Percentiles rank a stretch among this genome's conserved stretches.
These are phyloP conservation scores for Exophiala lecanii-corni DNA, from an alignment of 2,329 filamentous ascomycete genomes.

Conservation along the genomic window DNA sequence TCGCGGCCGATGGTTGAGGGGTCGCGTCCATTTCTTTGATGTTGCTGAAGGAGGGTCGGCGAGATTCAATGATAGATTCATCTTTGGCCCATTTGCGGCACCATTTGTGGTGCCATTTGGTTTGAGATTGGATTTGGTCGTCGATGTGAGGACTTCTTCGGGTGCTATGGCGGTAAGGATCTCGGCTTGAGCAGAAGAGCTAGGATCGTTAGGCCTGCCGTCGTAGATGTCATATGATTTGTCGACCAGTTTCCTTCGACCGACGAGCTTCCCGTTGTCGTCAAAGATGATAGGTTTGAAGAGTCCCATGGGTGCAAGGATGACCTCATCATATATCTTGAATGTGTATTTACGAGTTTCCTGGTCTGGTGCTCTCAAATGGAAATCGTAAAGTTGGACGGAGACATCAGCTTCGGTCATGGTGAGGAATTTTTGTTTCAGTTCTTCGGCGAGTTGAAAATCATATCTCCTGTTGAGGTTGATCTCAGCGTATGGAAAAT, in stretches of 20 bases:
- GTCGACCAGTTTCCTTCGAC: constrained; percentile 74
- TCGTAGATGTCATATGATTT: constrained; percentile 94
- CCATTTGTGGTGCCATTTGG: constrained; percentile 31
- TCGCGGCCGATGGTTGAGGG: constrained; percentile 78
- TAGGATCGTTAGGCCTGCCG: constrained; percentile 82
- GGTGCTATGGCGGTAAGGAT: constrained; percentile 52
- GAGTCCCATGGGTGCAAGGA: constrained; percentile 91
- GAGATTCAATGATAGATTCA: constrained; percentile 60
- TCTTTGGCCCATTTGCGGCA: constrained; percentile 42
- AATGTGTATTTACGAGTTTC: constrained; percentile 90
- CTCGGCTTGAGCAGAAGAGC: constrained; percentile 75
- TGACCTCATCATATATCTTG: constrained; percentile 95
- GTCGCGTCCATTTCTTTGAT: constrained; percentile 65
- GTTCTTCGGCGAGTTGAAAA: constrained; percentile 86
- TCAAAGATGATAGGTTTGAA: constrained; percentile 86
- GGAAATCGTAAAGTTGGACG: constrained; percentile 83
- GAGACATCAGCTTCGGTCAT: constrained; percentile 86
- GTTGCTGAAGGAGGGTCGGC: constrained; percentile 60
- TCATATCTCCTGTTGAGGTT: constrained; percentile 87
- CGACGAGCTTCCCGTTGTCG: constrained; percentile 64
- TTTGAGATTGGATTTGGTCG: constrained; percentile 29
- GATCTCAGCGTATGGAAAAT: constrained; percentile 93
- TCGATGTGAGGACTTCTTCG: constrained; percentile 25
- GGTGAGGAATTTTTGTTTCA: constrained; percentile 90
- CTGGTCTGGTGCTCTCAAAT: constrained; percentile 80